phyloP scores from a whole-genome alignment of 352 stramenopile species.

The Peronospora farinosa region DNA sequence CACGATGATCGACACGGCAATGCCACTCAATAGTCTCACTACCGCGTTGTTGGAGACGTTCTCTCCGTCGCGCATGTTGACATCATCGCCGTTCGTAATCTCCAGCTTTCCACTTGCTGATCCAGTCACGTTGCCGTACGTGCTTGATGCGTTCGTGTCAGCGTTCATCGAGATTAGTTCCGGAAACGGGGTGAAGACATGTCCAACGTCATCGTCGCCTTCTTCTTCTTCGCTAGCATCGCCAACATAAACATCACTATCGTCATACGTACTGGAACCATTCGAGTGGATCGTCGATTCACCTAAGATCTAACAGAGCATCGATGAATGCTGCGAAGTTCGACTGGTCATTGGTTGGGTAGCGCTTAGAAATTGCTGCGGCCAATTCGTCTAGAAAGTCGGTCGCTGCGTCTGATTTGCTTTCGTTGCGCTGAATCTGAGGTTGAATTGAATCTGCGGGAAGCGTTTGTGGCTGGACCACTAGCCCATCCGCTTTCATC shows the following conservation, averaged over 20 bases:
- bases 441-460: not conserved
- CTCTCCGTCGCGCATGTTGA: constrained; percentile 10
- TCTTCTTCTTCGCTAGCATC: not conserved
- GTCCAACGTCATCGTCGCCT: not conserved
- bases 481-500: constrained; percentile 1
- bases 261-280: constrained; percentile 2
- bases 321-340: constrained; percentile 11
- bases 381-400: constrained; percentile 8
- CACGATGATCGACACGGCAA: not conserved
- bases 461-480: constrained; percentile 4
- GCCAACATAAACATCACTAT: not conserved
- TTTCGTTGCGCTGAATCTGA: constrained; percentile 7
- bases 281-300: constrained; percentile 8
- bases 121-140: constrained; percentile 1
- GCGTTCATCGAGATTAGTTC: not conserved
- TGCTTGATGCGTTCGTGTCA: constrained; percentile 1
- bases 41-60: not conserved
- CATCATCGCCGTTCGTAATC: constrained; percentile 3
- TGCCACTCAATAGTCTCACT: not conserved
- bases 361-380: not conserved
- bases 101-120: constrained; percentile 1
- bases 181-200: constrained; percentile 6
- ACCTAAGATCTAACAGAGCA: constrained; percentile 1
- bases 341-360: constrained; percentile 5
- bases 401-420: not conserved